Percentiles rank a stretch among this genome's conserved stretches.
Evolutionary conservation across 305 asterid genomes (phyloP).

Genomic region (Caryopteris hybrid): DNA sequence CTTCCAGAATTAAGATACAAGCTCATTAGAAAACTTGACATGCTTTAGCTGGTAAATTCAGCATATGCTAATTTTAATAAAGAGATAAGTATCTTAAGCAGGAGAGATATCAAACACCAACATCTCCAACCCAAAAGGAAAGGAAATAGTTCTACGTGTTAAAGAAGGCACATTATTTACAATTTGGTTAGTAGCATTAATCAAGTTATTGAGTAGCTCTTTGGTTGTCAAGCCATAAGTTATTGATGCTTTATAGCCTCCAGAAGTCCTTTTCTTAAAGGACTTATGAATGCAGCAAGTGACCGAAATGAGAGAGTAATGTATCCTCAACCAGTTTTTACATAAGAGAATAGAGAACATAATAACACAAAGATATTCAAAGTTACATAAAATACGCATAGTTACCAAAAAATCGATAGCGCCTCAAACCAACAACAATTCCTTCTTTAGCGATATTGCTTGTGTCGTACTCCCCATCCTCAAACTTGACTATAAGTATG

Average conservation of each 20-base stretch:
- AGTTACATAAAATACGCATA: slow-evolving; percentile 2
- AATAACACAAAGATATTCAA: neutral
- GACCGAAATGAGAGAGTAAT: too few species aligned
- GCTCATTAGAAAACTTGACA: too few species aligned
- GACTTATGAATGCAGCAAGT: too few species aligned
- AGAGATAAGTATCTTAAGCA: neutral
- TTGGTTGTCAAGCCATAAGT: too few species aligned
- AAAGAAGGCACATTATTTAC: too few species aligned
- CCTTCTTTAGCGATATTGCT: slow-evolving; percentile 43
- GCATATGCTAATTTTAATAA: neutral
- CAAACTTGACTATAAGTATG: slow-evolving; percentile 64
- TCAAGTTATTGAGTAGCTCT: too few species aligned
- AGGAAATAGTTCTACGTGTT: neutral
- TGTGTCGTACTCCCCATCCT: slow-evolving; percentile 16
- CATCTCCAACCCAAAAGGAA: neutral
- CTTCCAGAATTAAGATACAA: too few species aligned
- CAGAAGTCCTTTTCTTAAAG: too few species aligned
- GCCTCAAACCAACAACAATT: slow-evolving; percentile 59
- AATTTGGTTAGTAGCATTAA: too few species aligned
- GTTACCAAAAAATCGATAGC: slow-evolving; percentile 64
- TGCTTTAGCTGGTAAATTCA: too few species aligned
- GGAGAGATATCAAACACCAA: neutral
- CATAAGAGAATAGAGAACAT: neutral
- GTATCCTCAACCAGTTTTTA: too few species aligned
- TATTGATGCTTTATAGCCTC: too few species aligned